These are phyloP conservation scores for Mycena vitilis DNA, from an alignment of 768 basidiomycete species.

Conservation along the genomic window DNA sequence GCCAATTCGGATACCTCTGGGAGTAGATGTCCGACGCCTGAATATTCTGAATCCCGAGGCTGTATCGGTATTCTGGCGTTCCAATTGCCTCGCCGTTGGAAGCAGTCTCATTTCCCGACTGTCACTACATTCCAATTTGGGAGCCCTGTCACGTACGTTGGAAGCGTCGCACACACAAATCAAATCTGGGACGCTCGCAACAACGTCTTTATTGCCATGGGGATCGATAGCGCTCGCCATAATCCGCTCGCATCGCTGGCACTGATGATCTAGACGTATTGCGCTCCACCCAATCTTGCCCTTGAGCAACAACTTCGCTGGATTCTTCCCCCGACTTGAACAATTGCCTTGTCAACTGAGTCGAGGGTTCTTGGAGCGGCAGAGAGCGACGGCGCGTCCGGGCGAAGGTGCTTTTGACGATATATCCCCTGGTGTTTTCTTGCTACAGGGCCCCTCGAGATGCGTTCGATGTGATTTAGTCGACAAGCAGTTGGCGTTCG, in stretches of 20 bases:
- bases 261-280: slow-evolving; percentile 50
- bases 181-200: slow-evolving; percentile 67
- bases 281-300: slow-evolving; percentile 56
- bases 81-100: slow-evolving; percentile 65
- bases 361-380: slow-evolving; percentile 56
- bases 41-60: slow-evolving; percentile 63
- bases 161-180: slow-evolving; percentile 67
- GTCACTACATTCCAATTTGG: too few species aligned
- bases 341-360: slow-evolving; percentile 47
- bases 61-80: slow-evolving; percentile 68
- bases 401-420: slow-evolving; percentile 62
- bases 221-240: slow-evolving; percentile 49
- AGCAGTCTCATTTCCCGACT: too few species aligned
- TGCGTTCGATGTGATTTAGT: slow-evolving; percentile 43
- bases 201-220: slow-evolving; percentile 48
- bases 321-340: slow-evolving; percentile 47
- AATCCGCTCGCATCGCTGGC: slow-evolving; percentile 46
- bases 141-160: too few species aligned
- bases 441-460: slow-evolving; percentile 48
- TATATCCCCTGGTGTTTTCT: slow-evolving; percentile 44
- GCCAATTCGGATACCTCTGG: slow-evolving; percentile 60
- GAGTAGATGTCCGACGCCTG: slow-evolving; percentile 61
- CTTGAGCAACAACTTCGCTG: slow-evolving; percentile 42
- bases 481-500: too few species aligned
- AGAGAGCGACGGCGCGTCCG: slow-evolving; percentile 64